These are phyloP conservation scores for Fusarium globosum DNA, from an alignment of 2,329 filamentous ascomycete species.

Conservation along the genomic window DNA sequence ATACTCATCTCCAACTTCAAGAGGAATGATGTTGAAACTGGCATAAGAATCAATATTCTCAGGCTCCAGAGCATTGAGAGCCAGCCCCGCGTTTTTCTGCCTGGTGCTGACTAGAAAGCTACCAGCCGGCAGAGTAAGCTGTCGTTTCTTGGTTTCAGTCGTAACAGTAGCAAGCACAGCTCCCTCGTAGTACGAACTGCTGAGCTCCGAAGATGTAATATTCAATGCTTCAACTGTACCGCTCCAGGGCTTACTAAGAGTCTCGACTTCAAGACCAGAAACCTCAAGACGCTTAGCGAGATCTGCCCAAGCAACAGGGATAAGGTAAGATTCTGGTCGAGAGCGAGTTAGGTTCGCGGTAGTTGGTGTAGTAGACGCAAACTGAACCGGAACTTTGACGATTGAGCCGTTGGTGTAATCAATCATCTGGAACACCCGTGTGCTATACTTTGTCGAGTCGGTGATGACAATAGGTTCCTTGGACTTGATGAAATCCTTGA, in stretches of 20 bases:
- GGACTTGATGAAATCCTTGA: conserved; percentile 43
- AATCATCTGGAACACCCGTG: conserved; percentile 43
- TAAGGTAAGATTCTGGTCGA: conserved; percentile 47
- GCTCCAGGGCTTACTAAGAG: conserved; percentile 33
- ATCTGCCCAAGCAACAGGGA: conserved; percentile 45
- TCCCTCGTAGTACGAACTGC: conserved; percentile 44
- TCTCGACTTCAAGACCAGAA: conserved; percentile 43
- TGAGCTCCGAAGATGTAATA: conserved; percentile 37
- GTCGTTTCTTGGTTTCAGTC: conserved; percentile 22
- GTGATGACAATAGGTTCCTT: conserved; percentile 47
- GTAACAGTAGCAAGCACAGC: conserved; percentile 38
- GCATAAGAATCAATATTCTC: conserved; percentile 50
- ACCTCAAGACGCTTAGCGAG: conserved; percentile 43
- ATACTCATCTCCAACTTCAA: conserved; percentile 47
- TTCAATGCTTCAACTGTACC: conserved; percentile 46
- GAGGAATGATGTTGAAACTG: conserved; percentile 46
- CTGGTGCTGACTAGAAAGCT: conserved; percentile 48
- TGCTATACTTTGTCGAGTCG: conserved; percentile 36
- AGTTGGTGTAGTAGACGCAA: conserved; percentile 45
- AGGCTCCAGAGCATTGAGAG: conserved; percentile 47
- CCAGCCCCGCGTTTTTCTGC: conserved; percentile 48
- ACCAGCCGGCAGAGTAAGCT: conserved; percentile 43
- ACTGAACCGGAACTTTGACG: conserved; percentile 44
- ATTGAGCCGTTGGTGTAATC: conserved; percentile 42
- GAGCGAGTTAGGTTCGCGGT: conserved; percentile 45